phyloP scores from a whole-genome alignment of 495 filamentous ascomycete genomes.

The Aspergillus nanangensis region DNA sequence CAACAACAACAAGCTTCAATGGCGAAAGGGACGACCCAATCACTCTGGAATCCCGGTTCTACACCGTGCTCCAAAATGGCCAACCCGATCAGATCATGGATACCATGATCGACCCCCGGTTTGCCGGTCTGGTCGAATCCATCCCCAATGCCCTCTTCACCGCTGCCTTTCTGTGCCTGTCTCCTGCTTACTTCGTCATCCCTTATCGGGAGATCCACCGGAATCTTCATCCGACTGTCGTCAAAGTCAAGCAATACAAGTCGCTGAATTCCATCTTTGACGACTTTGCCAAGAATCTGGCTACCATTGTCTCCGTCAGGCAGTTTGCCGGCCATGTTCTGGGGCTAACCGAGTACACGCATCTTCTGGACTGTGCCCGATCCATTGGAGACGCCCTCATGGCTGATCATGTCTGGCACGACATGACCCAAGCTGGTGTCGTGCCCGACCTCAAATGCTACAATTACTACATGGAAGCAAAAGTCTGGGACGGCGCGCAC shows the following conservation, averaged over 20 bases:
- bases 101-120: constrained; percentile 28
- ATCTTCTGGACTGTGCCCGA: constrained; percentile 51
- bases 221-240: constrained; percentile 38
- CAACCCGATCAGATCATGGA: constrained; percentile 39
- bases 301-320: constrained; percentile 33
- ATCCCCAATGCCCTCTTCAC: constrained; percentile 32
- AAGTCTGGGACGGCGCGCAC: constrained; percentile 37
- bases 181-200: constrained; percentile 38
- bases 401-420: constrained; percentile 49
- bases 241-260: constrained; percentile 19
- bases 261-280: constrained; percentile 28
- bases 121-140: constrained; percentile 24
- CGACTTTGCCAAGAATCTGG: constrained; percentile 36
- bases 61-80: constrained; percentile 22
- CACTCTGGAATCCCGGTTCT: constrained; percentile 19
- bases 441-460: constrained; percentile 51
- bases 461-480: constrained; percentile 51
- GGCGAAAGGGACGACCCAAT: constrained; percentile 7
- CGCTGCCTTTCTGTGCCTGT: constrained; percentile 33
- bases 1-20: neutral
- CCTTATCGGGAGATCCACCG: constrained; percentile 47
- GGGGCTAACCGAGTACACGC: constrained; percentile 47
- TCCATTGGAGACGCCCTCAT: constrained; percentile 40
- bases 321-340: constrained; percentile 20
- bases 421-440: constrained; percentile 34